phyloP scores from a whole-genome alignment of 1,284 basidiomycete genomes.

The Ceratobasidium sp. region DNA sequence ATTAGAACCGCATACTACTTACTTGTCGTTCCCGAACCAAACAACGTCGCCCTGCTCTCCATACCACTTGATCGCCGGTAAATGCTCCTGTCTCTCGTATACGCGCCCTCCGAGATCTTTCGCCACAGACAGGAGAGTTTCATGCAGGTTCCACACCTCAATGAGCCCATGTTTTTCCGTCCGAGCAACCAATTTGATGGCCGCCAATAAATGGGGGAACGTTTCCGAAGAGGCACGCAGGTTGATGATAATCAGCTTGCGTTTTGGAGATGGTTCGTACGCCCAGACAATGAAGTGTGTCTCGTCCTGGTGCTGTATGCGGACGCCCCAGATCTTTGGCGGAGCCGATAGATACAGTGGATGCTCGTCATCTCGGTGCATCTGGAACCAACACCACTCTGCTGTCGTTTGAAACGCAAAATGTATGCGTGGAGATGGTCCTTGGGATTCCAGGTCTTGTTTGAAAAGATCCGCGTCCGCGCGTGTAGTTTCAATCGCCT shows the following conservation, averaged over 20 bases:
- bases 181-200: conserved; percentile 60
- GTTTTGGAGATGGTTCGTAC: conserved; percentile 52
- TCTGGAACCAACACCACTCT: conserved; percentile 66
- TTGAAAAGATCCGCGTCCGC: conserved; percentile 39
- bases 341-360: conserved; percentile 38
- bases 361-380: conserved; percentile 61
- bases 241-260: conserved; percentile 66
- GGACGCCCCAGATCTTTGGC: conserved; percentile 22
- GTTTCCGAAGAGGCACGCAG: conserved; percentile 59
- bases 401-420: conserved; percentile 64
- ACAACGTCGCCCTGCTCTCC: conserved; percentile 58
- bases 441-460: conserved; percentile 47
- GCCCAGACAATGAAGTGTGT: conserved; percentile 65
- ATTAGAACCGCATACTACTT: conserved; percentile 39
- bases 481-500: conserved; percentile 34
- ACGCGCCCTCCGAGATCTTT: conserved; percentile 60
- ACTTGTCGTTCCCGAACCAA: conserved; percentile 73
- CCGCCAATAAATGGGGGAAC: conserved; percentile 61
- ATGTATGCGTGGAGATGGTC: conserved; percentile 45
- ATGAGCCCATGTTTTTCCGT: conserved; percentile 61
- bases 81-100: conserved; percentile 62
- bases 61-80: conserved; percentile 72
- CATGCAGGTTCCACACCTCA: conserved; percentile 69
- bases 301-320: conserved; percentile 60
- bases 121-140: conserved; percentile 58